Conservation (phyloP, 1,284 basidiomycete genomes). For the Heterobasidion annosum region DNA sequence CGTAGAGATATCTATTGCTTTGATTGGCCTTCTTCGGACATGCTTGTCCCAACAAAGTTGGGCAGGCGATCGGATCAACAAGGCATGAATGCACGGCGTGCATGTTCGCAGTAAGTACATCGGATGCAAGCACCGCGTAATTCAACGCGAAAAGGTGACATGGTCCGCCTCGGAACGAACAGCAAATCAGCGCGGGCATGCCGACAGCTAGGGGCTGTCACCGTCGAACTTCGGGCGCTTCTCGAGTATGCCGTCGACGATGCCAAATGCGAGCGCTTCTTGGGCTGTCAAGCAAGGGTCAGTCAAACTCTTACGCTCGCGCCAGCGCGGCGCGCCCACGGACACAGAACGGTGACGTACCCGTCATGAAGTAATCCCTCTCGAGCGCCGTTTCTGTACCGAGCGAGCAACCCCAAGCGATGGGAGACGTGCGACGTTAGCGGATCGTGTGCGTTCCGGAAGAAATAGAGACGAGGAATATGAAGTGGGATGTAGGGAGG, state of each 20-base stretch:
- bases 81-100: no score
- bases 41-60: no score
- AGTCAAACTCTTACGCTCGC: background rate
- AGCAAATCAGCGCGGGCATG: background rate
- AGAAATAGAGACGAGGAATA: background rate
- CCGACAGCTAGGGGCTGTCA: background rate
- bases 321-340: background rate
- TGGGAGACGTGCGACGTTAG: background rate
- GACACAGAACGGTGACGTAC: slow-evolving; percentile 25
- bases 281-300: slow-evolving; percentile 40
- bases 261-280: slow-evolving; percentile 83
- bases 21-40: background rate
- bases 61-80: no score
- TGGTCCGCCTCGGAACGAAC: background rate
- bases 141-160: background rate
- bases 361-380: slow-evolving; percentile 92
- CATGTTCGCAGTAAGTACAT: no score
- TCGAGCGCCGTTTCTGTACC: slow-evolving; percentile 75
- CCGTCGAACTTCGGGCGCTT: slow-evolving; percentile 38
- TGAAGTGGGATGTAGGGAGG: background rate
- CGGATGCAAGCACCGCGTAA: background rate
- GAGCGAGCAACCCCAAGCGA: no score
- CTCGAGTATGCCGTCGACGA: slow-evolving; percentile 85
- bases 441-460: background rate
- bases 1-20: background rate